Evolutionary conservation across 78 protist genomes (phyloP).

Genomic region (Guillardia theta): DNA sequence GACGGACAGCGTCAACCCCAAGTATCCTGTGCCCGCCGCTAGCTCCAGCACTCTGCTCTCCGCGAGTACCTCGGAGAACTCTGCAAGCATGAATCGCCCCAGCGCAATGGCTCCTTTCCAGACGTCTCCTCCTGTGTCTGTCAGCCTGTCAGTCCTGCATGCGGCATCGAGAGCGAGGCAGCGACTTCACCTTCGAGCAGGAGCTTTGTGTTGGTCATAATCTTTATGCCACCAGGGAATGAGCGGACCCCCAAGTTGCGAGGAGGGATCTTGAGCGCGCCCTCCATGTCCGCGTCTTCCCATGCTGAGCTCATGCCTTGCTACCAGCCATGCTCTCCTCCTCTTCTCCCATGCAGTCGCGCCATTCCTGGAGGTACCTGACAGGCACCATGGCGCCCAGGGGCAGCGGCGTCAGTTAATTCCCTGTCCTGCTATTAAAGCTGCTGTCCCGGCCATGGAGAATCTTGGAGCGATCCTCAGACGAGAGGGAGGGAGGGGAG

Average conservation of each 20-base stretch:
- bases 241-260: background rate
- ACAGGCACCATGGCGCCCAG: too few species aligned
- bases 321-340: too few species aligned
- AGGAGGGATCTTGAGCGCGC: background rate
- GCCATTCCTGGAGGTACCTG: too few species aligned
- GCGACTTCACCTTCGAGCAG: background rate
- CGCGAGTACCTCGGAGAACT: background rate
- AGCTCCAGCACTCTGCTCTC: constrained; percentile 23
- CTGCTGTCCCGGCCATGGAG: too few species aligned
- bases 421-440: too few species aligned
- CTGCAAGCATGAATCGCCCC: background rate
- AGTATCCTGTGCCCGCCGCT: background rate
- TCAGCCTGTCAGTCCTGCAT: background rate
- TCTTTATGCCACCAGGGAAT: background rate
- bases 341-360: too few species aligned
- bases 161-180: background rate
- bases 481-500: too few species aligned
- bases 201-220: background rate
- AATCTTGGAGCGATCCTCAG: too few species aligned
- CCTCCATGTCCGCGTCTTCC: too few species aligned
- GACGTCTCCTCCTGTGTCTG: background rate
- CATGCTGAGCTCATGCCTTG: too few species aligned
- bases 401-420: too few species aligned
- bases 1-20: background rate
- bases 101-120: background rate